Evolutionary conservation across 2,329 filamentous ascomycete species (phyloP).

Genomic region (Fusarium multiceps): DNA sequence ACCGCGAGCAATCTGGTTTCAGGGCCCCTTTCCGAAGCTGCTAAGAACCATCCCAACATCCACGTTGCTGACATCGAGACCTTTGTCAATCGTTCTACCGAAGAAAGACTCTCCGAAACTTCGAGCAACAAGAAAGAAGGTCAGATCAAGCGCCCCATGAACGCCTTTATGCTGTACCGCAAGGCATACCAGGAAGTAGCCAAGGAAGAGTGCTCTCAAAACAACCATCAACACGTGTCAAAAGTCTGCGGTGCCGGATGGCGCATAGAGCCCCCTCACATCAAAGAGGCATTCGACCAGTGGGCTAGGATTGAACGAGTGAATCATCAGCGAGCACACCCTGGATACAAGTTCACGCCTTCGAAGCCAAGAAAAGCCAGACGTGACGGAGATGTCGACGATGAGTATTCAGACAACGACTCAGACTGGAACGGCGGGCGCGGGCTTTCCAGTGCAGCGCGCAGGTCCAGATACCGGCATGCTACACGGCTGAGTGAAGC

Average conservation of each 20-base stretch:
- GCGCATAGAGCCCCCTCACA: slow-evolving; percentile 78
- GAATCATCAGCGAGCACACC: slow-evolving; percentile 87
- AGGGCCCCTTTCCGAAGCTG: slow-evolving; percentile 77
- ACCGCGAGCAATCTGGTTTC: slow-evolving; percentile 58
- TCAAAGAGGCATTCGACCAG: slow-evolving; percentile 80
- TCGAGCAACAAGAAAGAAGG: slow-evolving; percentile 73
- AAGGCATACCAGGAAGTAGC: slow-evolving; percentile 90
- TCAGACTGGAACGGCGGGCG: slow-evolving; percentile 37
- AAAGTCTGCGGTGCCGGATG: slow-evolving; percentile 88
- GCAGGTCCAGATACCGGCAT: slow-evolving; percentile 26
- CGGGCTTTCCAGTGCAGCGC: slow-evolving; percentile 6
- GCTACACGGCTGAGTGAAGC: slow-evolving; percentile 34
- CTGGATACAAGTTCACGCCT: slow-evolving; percentile 93
- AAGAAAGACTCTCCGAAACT: slow-evolving; percentile 75
- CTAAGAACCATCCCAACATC: slow-evolving; percentile 69
- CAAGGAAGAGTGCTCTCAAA: slow-evolving; percentile 82
- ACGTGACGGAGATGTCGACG: slow-evolving; percentile 49
- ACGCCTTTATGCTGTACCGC: slow-evolving; percentile 97
- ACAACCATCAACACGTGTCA: slow-evolving; percentile 95
- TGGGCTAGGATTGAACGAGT: slow-evolving; percentile 83
- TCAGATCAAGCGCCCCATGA: slow-evolving; percentile 92
- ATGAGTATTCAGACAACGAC: slow-evolving; percentile 37
- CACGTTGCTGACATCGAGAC: slow-evolving; percentile 80
- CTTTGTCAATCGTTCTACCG: slow-evolving; percentile 78
- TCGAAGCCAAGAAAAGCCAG: slow-evolving; percentile 68